A percentile compares a stretch with the other conserved stretches of the same genome.
Conservation (phyloP, 179 eudicot species). For the Pouteria campechiana region DNA sequence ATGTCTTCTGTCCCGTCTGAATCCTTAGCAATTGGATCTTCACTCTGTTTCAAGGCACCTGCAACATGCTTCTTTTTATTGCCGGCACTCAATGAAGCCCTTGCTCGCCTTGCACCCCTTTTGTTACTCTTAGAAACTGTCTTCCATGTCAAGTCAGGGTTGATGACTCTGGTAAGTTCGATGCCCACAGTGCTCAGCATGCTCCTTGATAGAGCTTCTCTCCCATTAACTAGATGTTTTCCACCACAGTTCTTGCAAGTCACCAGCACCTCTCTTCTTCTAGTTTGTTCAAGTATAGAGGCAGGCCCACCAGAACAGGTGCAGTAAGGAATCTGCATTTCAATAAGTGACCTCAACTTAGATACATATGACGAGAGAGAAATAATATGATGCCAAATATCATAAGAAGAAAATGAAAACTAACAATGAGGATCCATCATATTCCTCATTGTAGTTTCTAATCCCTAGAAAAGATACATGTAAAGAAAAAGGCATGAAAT, state of each 20-base stretch:
- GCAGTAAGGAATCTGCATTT: slow-evolving; percentile 4
- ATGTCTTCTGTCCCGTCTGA: slow-evolving; percentile 13
- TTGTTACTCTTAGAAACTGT: slow-evolving; percentile 28
- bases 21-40: slow-evolving; percentile 12
- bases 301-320: slow-evolving; percentile 2
- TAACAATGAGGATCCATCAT: background rate
- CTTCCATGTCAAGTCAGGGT: slow-evolving; percentile 40
- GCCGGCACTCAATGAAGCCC: no score
- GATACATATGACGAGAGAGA: slow-evolving; percentile 1
- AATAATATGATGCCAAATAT: background rate
- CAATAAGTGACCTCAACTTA: slow-evolving; percentile 12
- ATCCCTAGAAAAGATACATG: no score
- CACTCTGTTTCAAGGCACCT: slow-evolving; percentile 8
- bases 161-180: slow-evolving; percentile 21
- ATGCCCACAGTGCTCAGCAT: slow-evolving; percentile 28
- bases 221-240: slow-evolving; percentile 18
- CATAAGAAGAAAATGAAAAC: background rate
- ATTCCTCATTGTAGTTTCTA: no score
- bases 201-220: slow-evolving; percentile 15
- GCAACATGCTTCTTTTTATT: slow-evolving; percentile 12
- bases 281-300: background rate
- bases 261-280: slow-evolving; percentile 1
- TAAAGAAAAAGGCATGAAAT: background rate
- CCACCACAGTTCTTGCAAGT: slow-evolving; percentile 13
- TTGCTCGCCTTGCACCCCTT: slow-evolving; percentile 26